Evolutionary conservation across 2,329 filamentous ascomycete genomes (phyloP).

Genomic region (Claviceps sp.): DNA sequence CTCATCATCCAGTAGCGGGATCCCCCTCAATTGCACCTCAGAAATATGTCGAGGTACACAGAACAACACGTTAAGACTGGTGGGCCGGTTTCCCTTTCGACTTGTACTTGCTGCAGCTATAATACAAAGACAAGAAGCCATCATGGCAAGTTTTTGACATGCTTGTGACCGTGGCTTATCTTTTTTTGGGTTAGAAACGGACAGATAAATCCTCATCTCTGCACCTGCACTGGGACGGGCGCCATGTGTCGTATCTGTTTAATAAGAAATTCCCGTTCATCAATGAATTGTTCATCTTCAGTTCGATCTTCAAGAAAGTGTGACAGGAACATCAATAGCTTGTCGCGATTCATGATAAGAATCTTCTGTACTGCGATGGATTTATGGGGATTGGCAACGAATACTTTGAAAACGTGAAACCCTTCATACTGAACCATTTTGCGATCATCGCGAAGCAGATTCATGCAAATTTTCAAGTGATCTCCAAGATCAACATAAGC

Average conservation of each 20-base stretch:
- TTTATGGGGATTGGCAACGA: constrained; percentile 97
- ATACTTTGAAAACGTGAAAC: constrained; percentile 99
- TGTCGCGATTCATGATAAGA: constrained; percentile 88
- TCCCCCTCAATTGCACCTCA: too few relatives aligned
- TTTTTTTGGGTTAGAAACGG: background rate
- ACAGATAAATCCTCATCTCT: constrained; percentile 22
- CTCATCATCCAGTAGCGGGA: background rate
- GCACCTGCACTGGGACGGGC: constrained; percentile 38
- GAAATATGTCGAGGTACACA: background rate
- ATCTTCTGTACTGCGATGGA: constrained; percentile 93
- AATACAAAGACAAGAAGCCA: background rate
- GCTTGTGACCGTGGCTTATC: background rate
- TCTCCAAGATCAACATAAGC: constrained; percentile 90
- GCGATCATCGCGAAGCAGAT: constrained; percentile 82
- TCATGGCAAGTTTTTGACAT: background rate
- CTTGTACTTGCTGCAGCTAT: background rate
- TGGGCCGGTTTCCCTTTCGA: background rate
- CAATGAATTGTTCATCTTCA: constrained; percentile 96
- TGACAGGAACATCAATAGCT: constrained; percentile 76
- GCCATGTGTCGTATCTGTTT: constrained; percentile 75
- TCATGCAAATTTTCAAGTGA: constrained; percentile 98
- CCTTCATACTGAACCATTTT: constrained; percentile 99
- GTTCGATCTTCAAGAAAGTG: constrained; percentile 89
- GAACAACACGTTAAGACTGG: background rate
- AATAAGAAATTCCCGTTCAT: constrained; percentile 93